Base-by-base conservation (phyloP, 2,329 filamentous ascomycete species). In the Penicillium sp. region DNA sequence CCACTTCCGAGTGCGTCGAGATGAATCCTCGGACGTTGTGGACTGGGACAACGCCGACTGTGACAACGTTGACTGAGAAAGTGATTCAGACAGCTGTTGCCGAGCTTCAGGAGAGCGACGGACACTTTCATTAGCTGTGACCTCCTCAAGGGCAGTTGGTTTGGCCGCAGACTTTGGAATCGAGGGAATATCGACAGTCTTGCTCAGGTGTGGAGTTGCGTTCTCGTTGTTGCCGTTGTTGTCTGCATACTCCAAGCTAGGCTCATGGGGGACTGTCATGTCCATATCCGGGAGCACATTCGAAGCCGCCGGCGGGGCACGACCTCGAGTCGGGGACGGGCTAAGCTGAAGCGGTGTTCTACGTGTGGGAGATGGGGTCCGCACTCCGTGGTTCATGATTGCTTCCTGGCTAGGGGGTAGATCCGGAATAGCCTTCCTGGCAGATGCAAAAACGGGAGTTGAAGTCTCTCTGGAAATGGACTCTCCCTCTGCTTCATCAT, bases 81-180 rank as follows among this genome's bases (percentile, higher is more conserved):
- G 16, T 16, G 59, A 49, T 45, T 56, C 65, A 16, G 46, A 14
- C 3, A 56, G 58, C 24, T 38, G 52, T 7, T 58, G 47, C 52
- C 62, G 57, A 32, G 49, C 42, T 40, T 62, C 54, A n/a, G 54
- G 53, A 39, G 49, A 55, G 40, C 61, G 57, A 21, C 58, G 49
- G 36, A 57, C 59, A 3, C 73, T 67, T 55, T 75, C 73, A 52
- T 77, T 75, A 10, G 70, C 56, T 1, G 71, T 66, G n/a, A 76
- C 63, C 53, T 75, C 73, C 59, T 74, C 74, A 40, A 76, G 60
- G 4, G 68, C 73, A 49, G 63, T 68, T 10, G 65, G 54, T 47
- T 67, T 71, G 13, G 56, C 52, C 5, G 54, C 55, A 49, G 60
- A 65, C 18, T 60, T 60, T 21, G 66, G 64, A 1, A 60, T 57